phyloP scores from a whole-genome alignment of 306 rosid species.

The Purshia tridentata region DNA sequence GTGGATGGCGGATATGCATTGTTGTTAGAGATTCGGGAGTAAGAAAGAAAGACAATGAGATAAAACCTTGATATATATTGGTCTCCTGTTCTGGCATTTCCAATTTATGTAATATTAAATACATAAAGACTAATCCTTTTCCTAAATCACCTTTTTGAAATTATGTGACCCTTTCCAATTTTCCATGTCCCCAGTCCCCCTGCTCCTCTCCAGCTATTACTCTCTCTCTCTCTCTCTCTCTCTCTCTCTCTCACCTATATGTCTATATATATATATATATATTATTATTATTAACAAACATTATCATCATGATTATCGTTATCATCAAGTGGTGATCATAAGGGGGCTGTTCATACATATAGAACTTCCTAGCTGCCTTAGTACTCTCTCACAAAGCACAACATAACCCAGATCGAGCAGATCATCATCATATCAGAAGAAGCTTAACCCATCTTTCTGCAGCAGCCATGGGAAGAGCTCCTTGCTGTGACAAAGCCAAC shows the following conservation, averaged over 20 bases:
- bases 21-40: slow-evolving; percentile 31
- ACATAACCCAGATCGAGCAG: neutral
- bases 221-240: slow-evolving; percentile 30
- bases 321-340: slow-evolving; percentile 14
- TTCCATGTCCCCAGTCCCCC: slow-evolving; percentile 29
- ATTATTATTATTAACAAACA: slow-evolving; percentile 20
- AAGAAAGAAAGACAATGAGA: slow-evolving; percentile 49
- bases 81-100: slow-evolving; percentile 45
- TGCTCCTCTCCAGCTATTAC: slow-evolving; percentile 63
- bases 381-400: slow-evolving; percentile 27
- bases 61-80: slow-evolving; percentile 34
- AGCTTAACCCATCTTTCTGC: neutral
- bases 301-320: slow-evolving; percentile 33
- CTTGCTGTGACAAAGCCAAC: slow-evolving; percentile 99
- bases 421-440: neutral
- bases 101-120: slow-evolving; percentile 38
- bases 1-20: slow-evolving; percentile 23
- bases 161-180: slow-evolving; percentile 32
- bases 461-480: slow-evolving; percentile 86
- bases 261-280: slow-evolving; percentile 31
- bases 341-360: slow-evolving; percentile 8
- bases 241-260: neutral
- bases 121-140: slow-evolving; percentile 29
- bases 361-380: slow-evolving; percentile 12
- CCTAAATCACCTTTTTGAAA: slow-evolving; percentile 54